A percentile compares a stretch with the other conserved stretches of the same genome.
phyloP scores from a whole-genome alignment of 441 rosid species.

The Euphorbia schlechtendalii region DNA sequence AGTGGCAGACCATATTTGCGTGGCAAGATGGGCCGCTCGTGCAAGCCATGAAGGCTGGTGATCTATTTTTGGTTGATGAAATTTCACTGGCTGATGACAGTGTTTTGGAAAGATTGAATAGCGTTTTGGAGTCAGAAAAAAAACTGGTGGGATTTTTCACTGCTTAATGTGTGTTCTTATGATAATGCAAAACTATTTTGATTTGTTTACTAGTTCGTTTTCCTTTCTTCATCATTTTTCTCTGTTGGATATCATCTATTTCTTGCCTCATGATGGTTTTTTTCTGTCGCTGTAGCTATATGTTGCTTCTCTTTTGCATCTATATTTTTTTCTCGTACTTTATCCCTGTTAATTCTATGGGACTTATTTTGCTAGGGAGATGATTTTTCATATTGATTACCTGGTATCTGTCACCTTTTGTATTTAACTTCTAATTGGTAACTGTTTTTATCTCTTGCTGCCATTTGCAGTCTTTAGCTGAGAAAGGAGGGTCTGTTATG shows the following conservation, averaged over 20 bases:
- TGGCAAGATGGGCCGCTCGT: slow-evolving; percentile 99
- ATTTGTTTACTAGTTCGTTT: neutral
- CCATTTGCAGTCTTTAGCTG: slow-evolving; percentile 74
- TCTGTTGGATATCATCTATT: neutral
- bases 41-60: slow-evolving; percentile 87
- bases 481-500: slow-evolving; percentile 85
- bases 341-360: neutral
- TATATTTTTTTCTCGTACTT: neutral
- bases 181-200: neutral
- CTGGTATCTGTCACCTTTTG: neutral
- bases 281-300: neutral
- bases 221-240: neutral
- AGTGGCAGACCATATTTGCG: slow-evolving; percentile 78
- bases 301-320: neutral
- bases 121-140: slow-evolving; percentile 94
- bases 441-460: slow-evolving; percentile 13
- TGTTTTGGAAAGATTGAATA: slow-evolving; percentile 89
- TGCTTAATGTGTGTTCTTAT: neutral
- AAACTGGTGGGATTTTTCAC: slow-evolving; percentile 51
- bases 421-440: neutral
- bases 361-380: neutral
- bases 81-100: slow-evolving; percentile 99
- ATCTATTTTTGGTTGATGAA: slow-evolving; percentile 90
- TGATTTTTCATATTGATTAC: neutral
- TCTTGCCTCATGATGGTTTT: neutral